Base-by-base conservation (phyloP, 176 grass and related monocot species). In the Rhynchospora tenuis region DNA sequence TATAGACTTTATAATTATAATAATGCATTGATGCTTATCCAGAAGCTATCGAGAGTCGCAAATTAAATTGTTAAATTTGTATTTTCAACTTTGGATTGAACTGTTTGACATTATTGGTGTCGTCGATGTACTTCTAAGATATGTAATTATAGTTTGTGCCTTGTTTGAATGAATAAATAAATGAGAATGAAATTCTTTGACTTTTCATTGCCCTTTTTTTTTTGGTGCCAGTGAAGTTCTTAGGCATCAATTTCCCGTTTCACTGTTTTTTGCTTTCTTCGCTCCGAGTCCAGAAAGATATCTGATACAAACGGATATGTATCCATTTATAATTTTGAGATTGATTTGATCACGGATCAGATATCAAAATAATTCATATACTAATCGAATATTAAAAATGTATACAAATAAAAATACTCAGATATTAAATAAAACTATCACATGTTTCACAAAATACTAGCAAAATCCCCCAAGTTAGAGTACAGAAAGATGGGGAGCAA, bases 401-500 rank as follows among this genome's bases (percentile, higher is more conserved):
- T 38, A 38, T 38, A 38, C 33, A 38, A 38, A 38, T 38, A 38
- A 2, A 38, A 38, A 3, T 38, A 38, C 33, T 38, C 33, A 38
- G 33, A 38, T 38, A 38, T 38, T 38, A 38, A 38, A 38, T 38
- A 38, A 38, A 38, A 38, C 1, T 38, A 38, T 38, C 33, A 38
- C 33, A 38, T 38, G 33, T 38, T 38, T 38, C 19, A 70, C 44
- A 44, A 38, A 15, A 45, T 22, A 71, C 67, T 38, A 44, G 17
- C 67, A 44, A 77, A 0, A 55, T 77, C 29, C 22, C 50, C 26
- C 0, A 31, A 4, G 50, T 67, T 82, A 55, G 4, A 64, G 48
- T 82, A 82, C 80, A 63, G 38, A 60, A 81, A 81, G 29, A 82
- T 77, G 50, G 67, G 8, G 67, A 27, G 73, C 23, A 77, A 56